Percentiles rank a stretch among this genome's conserved stretches.
These are phyloP conservation scores for Annulohypoxylon maeteangense DNA, from an alignment of 495 filamentous ascomycete species.

Conservation along the genomic window DNA sequence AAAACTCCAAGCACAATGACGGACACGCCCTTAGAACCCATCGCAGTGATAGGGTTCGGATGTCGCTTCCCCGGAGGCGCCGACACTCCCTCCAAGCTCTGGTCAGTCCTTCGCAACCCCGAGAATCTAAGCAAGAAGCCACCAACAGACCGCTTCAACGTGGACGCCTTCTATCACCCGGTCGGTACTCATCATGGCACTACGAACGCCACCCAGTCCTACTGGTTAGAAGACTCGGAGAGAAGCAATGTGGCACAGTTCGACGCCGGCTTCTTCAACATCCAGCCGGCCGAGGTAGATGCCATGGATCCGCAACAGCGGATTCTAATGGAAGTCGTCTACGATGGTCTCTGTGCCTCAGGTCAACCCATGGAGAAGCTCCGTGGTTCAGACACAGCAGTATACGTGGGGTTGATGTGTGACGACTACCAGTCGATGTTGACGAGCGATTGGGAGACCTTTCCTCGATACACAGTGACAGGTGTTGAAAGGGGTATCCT, in stretches of 20 bases:
- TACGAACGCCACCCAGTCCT: background rate
- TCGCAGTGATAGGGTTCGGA: conserved; percentile 1
- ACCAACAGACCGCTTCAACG: background rate
- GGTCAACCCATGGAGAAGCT: background rate
- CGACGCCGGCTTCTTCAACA: conserved; percentile 1
- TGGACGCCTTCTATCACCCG: background rate
- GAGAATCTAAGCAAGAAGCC: conserved; percentile 1
- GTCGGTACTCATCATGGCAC: background rate
- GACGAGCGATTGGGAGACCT: background rate
- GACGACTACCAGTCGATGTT: background rate
- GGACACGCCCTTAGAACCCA: background rate
- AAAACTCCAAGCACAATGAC: background rate
- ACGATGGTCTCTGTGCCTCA: background rate
- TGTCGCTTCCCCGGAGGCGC: conserved; percentile 1
- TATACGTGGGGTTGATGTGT: background rate
- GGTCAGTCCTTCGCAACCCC: background rate
- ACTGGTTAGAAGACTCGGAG: background rate
- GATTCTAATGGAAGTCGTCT: background rate
- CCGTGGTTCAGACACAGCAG: background rate
- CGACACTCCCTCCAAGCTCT: conserved; percentile 2
- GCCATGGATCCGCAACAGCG: conserved; percentile 9
- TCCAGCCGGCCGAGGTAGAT: background rate
- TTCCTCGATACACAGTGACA: background rate
- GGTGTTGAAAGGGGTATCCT: background rate
- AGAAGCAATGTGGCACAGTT: conserved; percentile 2